These are phyloP conservation scores for Ogataea paradorogensis DNA, from an alignment of 805 yeast species.

Conservation along the genomic window DNA sequence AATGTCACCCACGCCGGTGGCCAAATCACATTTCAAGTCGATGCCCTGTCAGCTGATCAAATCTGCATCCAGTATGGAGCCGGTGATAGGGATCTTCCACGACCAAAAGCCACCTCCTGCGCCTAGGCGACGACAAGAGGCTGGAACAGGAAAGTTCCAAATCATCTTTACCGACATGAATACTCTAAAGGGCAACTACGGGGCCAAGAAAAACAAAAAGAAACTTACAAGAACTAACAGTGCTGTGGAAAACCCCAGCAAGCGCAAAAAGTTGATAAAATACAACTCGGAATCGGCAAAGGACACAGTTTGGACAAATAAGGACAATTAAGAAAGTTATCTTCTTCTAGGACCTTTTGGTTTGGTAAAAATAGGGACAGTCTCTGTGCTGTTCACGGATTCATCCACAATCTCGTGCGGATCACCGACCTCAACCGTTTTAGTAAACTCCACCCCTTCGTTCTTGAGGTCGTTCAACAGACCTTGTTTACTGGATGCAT, in stretches of 20 bases:
- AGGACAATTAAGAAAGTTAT: slow-evolving; percentile 13
- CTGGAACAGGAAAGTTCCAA: slow-evolving; percentile 42
- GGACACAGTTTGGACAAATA: slow-evolving; percentile 6
- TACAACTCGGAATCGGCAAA: slow-evolving; percentile 16
- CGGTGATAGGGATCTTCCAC: slow-evolving; percentile 33
- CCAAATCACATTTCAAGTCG: slow-evolving; percentile 26
- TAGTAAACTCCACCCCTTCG: slow-evolving; percentile 39
- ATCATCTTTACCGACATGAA: slow-evolving; percentile 44
- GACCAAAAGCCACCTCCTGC: slow-evolving; percentile 20
- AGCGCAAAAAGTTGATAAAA: slow-evolving; percentile 14
- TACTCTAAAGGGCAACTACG: slow-evolving; percentile 24
- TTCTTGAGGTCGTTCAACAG: slow-evolving; percentile 49
- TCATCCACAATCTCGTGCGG: slow-evolving; percentile 61
- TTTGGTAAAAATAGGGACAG: slow-evolving; percentile 41
- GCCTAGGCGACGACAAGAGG: slow-evolving; percentile 5
- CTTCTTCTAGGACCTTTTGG: slow-evolving; percentile 73
- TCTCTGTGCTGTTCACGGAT: slow-evolving; percentile 10
- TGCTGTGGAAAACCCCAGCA: slow-evolving; percentile 12
- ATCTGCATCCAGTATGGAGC: slow-evolving; percentile 29
- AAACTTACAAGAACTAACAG: slow-evolving; percentile 20
- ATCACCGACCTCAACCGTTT: slow-evolving; percentile 69
- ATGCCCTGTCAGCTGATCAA: slow-evolving; percentile 29
- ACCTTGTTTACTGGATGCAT: slow-evolving; percentile 76
- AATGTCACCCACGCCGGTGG: slow-evolving; percentile 34
- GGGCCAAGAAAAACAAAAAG: slow-evolving; percentile 15